Evolutionary conservation across 176 grass and related monocot species (phyloP), one percentile per base, ranked within the genome.

Genomic region (Typha latifolia): DNA sequence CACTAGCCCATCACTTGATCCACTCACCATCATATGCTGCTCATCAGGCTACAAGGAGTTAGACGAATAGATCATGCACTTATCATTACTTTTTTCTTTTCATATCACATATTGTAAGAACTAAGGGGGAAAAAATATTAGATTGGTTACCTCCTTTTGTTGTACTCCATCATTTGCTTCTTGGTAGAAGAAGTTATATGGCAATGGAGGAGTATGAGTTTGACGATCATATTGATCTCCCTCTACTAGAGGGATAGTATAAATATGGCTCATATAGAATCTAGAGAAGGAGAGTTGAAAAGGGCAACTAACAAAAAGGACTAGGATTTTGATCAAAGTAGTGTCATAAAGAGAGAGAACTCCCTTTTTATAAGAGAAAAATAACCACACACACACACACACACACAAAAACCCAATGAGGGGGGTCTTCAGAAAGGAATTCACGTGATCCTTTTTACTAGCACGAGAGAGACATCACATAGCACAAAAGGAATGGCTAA

Each of bases 251-350:
- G 86, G 84, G 70, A 90, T 69, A 66, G 69, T 74, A 22, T 79
- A 86, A 71, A 95, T 51, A 62, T 95, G 83, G 78, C 81, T 95
- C 86, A 95, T 84, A 80, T 86, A 90, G 78, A 84, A 78, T 68
- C 78, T 57, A 82, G 86, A 84, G 77, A 90, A 85, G 75, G 75
- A 64, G 77, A 71, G 63, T 29, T 29, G 27, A 29, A 29, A 29
- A 29, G 76, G 63, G 37, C 37, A 43, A 43, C 37, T 43, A 43
- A 43, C 27, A 29, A 10, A 43, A 43, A 43, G 37, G 37, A 43
- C 37, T 43, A 43, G 37, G 37, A 43, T 43, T 29, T 43, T 43
- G 37, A 43, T 43, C 37, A 43, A 43, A 43, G 37, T 43, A 43
- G 8, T 43, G 37, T 10, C 37, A 43, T 43, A 43, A 66, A 66